Percentiles rank a stretch among this genome's conserved stretches.
Evolutionary conservation across 176 grass and related monocot species (phyloP).

Genomic region (Lolium rigidum): DNA sequence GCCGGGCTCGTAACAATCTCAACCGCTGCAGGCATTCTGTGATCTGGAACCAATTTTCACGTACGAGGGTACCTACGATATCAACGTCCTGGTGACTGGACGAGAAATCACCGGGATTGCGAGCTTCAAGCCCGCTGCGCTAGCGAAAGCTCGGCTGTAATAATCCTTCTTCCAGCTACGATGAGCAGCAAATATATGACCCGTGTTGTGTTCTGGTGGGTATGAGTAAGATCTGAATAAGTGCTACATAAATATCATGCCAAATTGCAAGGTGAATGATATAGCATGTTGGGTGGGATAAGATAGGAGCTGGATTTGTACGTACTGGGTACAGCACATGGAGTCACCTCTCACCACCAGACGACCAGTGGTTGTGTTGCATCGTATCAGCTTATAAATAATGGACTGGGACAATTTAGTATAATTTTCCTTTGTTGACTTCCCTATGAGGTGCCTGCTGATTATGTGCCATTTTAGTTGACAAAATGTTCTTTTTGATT

Average conservation of each 20-base stretch:
- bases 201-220: conserved; percentile 1
- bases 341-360: background rate
- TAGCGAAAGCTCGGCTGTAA: conserved; percentile 61
- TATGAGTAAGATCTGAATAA: conserved; percentile 13
- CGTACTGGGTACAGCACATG: background rate
- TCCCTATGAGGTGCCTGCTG: background rate
- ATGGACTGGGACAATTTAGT: background rate
- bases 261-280: background rate
- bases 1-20: background rate
- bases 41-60: conserved; percentile 85
- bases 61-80: conserved; percentile 86
- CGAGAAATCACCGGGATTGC: conserved; percentile 84
- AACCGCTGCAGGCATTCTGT: conserved; percentile 66
- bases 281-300: background rate
- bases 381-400: background rate
- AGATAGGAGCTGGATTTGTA: background rate
- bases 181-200: background rate
- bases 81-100: conserved; percentile 77
- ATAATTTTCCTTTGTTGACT: background rate
- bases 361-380: background rate
- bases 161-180: background rate
- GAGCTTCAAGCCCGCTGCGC: conserved; percentile 70
- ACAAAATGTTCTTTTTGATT: no score
- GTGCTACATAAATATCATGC: background rate
- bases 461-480: background rate